Evolutionary conservation across 768 basidiomycete species (phyloP), one percentile per base, ranked within the genome.

Genomic region (Suillus ampliporus): DNA sequence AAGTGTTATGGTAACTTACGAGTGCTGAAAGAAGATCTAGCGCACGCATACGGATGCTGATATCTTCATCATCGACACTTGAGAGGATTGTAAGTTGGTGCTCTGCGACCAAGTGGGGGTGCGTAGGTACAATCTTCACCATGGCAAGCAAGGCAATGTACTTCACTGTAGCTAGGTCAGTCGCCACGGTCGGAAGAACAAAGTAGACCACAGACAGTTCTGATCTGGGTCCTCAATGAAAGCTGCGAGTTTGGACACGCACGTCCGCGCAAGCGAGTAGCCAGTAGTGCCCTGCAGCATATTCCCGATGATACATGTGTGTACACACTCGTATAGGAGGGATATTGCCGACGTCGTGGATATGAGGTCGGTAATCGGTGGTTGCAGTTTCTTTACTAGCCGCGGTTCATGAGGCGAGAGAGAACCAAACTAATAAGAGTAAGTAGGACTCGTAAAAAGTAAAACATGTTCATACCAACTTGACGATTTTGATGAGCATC

Each of bases 401-500:
- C 97, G 90, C 23, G 94, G 92, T 76, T 99, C 97, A 65, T 92
- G 82, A 17, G 97, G 97, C 1, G 93, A 92, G 21, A 99, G 77
- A 19, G 90, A 89, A 23, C 97, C 96, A 78, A 99, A 98, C 97
- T 99, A 70, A 7, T 43, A 11, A 63, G 58, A 57, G 63, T 51
- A 4, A 62, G 64, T 9, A 57, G 37, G 34, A 51, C 17, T 52
- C 40, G 11, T 10, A 4, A n/a, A 35, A 48, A 21, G 4, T 41
- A 34, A 62, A 53, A 15, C 26, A 34, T 23, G 47, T 62, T 71
- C 84, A 69, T 75, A 95, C 97, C 75, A 99, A 76, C 78, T 99
- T 99, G 73, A 99, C 89, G 59, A 99, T 90, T 78, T 99, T 99
- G 76, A 99, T 99, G 63, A 99, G 84, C 94, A 99, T 97, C 97